Evolutionary conservation across 192 early-diverging fungal genomes (phyloP).

Genomic region (Coemansia sp.): DNA sequence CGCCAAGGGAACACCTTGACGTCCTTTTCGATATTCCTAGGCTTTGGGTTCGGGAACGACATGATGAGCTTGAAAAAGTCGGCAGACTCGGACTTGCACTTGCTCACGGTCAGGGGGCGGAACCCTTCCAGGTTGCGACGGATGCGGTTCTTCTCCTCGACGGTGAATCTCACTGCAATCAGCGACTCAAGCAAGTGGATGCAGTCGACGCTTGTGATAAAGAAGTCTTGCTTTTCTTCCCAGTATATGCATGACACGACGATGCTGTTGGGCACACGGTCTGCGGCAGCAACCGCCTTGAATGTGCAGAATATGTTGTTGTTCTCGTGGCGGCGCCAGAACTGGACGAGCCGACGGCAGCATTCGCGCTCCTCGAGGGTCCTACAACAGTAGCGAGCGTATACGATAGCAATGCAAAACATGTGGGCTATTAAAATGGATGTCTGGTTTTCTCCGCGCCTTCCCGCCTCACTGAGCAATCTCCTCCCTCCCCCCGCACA

Average conservation of each 20-base stretch:
- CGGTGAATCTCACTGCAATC: constrained; percentile 72
- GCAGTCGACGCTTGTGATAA: constrained; percentile 78
- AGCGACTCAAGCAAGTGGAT: constrained; percentile 73
- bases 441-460: no score
- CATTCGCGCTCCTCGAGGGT: constrained; percentile 63
- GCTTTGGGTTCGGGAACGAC: constrained; percentile 78
- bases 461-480: no score
- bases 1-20: constrained; percentile 86
- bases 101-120: constrained; percentile 74
- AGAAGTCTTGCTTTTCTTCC: constrained; percentile 70
- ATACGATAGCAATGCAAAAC: not conserved
- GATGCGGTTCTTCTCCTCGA: constrained; percentile 86
- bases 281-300: constrained; percentile 59
- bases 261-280: constrained; percentile 63
- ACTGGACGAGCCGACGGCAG: constrained; percentile 70
- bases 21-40: constrained; percentile 86
- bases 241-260: constrained; percentile 83
- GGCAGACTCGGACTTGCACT: constrained; percentile 71
- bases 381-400: constrained; percentile 26
- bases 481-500: no score
- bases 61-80: constrained; percentile 85
- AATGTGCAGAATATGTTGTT: constrained; percentile 67
- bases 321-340: constrained; percentile 68
- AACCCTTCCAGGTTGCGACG: constrained; percentile 82
- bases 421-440: not conserved